Evolutionary conservation across 495 filamentous ascomycete genomes (phyloP).

Genomic region (Paragyromitra xinjiangensis): DNA sequence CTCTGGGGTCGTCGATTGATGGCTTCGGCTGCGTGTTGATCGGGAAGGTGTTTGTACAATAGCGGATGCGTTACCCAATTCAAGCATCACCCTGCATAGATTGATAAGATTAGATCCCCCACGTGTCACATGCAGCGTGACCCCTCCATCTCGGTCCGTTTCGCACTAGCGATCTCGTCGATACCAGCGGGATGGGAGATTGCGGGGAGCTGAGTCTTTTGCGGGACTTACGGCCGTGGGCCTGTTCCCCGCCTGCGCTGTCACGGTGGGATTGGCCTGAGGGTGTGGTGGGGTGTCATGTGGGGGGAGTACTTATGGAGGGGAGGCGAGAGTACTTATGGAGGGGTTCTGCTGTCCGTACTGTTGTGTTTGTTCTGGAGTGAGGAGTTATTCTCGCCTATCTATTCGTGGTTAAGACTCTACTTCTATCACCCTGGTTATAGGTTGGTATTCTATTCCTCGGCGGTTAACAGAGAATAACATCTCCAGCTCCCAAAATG

Average conservation of each 20-base stretch:
- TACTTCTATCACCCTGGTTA: no score
- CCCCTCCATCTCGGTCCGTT: conserved; percentile 13
- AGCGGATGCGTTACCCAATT: no score
- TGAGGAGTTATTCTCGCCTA: no score
- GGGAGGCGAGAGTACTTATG: not conserved
- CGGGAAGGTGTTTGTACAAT: no score
- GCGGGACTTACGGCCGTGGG: conserved; percentile 27
- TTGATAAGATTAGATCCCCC: not conserved
- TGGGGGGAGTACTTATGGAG: not conserved
- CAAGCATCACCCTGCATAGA: not conserved
- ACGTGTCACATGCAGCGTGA: conserved; percentile 10
- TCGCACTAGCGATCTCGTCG: conserved; percentile 32
- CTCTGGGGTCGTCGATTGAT: not conserved
- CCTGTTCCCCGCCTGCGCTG: conserved; percentile 24
- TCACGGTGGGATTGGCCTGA: conserved; percentile 36
- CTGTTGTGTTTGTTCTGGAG: no score
- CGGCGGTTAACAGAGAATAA: no score
- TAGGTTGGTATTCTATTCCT: no score
- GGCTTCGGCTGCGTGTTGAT: not conserved
- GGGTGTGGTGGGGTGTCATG: conserved; percentile 22
- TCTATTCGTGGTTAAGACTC: no score
- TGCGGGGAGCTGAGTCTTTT: not conserved
- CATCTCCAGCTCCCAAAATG: conserved; percentile 26
- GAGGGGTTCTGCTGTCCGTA: not conserved
- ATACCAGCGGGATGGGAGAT: not conserved